Base-by-base conservation (phyloP, 2,329 filamentous ascomycete species). In the Aphanoascus verrucosus region DNA sequence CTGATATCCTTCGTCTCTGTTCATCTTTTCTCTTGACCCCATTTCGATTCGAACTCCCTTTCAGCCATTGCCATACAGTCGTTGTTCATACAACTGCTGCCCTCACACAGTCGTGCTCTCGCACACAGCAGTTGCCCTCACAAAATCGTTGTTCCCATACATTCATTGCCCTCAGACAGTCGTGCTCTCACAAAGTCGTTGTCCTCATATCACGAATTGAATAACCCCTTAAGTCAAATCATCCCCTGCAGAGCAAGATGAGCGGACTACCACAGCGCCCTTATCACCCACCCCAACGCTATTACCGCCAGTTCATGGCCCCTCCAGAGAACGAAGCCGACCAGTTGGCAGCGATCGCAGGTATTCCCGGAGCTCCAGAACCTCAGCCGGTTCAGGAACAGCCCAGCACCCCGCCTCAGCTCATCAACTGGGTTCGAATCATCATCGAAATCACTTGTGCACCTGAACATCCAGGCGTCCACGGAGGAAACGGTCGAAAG, bases 391-490 rank as follows among this genome's bases (percentile, higher is more conserved):
- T 1, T 9, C 51, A 42, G n/a, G 14, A 19, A 9, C 20, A n/a
- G 15, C 12, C 5, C 7, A 14, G 7, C 34, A 31, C 23, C 6
- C 43, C 51, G 23, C 6, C 43, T 8, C 43, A 20, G 12, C 20
- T 49, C 14, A 34, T 23, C 15, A 35, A 32, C 20, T 49, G 44
- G 43, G 51, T 53, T 28, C 35, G 35, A 15, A 53, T 53, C 15
- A 37, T 53, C 35, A 48, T 53, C 12, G 19, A 23, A 12, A 49
- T 47, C 45, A 49, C 20, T n/a, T 48, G 51, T 44, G 51, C 44
- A 9, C 51, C 45, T 35, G 51, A 49, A 9, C 51, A 53, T 11
- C 51, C 51, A 23, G 45, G 51, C 5, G 44, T 53, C 35, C 48
- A 53, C 28, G 51, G 51, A 6, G 44, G 51, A 14, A 49, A 48